Evolutionary conservation across 345 rosid genomes (phyloP).

Genomic region (Viola odorata): DNA sequence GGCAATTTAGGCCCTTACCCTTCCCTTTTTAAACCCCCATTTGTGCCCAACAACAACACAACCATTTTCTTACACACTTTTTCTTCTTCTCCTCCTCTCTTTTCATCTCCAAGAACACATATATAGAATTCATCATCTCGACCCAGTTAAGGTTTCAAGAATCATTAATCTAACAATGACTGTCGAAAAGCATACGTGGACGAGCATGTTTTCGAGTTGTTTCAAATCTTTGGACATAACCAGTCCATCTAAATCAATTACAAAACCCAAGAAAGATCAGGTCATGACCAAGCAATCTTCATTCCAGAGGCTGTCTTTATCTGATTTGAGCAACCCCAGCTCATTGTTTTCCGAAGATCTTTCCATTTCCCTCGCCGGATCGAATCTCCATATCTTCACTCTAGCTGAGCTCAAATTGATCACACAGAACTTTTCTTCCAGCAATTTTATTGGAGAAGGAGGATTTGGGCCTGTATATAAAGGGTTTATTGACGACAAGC

Average conservation of each 20-base stretch:
- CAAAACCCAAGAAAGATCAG: slow-evolving; percentile 28
- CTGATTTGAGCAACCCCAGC: slow-evolving; percentile 70
- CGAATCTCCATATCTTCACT: slow-evolving; percentile 66
- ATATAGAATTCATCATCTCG: background rate
- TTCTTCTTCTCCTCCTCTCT: background rate
- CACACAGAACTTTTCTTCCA: slow-evolving; percentile 65
- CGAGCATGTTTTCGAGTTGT: slow-evolving; percentile 44
- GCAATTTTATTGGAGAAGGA: slow-evolving; percentile 77
- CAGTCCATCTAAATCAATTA: slow-evolving; percentile 1
- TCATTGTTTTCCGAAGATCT: slow-evolving; percentile 56
- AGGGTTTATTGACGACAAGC: slow-evolving; percentile 82
- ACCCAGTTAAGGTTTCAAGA: background rate
- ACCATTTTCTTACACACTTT: background rate
- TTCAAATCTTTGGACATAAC: slow-evolving; percentile 23
- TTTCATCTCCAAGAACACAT: background rate
- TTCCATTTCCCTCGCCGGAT: slow-evolving; percentile 70
- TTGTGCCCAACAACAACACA: background rate
- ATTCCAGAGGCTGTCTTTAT: slow-evolving; percentile 44
- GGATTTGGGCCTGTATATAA: slow-evolving; percentile 91
- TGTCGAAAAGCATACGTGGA: slow-evolving; percentile 49
- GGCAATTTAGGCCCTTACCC: background rate
- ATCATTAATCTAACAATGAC: slow-evolving; percentile 28
- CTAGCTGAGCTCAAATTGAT: slow-evolving; percentile 65
- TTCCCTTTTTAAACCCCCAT: slow-evolving; percentile 4
- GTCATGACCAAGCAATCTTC: slow-evolving; percentile 43